These are phyloP conservation scores for Vitis hybrid DNA, from an alignment of 177 flowering plant species.

Conservation along the genomic window DNA sequence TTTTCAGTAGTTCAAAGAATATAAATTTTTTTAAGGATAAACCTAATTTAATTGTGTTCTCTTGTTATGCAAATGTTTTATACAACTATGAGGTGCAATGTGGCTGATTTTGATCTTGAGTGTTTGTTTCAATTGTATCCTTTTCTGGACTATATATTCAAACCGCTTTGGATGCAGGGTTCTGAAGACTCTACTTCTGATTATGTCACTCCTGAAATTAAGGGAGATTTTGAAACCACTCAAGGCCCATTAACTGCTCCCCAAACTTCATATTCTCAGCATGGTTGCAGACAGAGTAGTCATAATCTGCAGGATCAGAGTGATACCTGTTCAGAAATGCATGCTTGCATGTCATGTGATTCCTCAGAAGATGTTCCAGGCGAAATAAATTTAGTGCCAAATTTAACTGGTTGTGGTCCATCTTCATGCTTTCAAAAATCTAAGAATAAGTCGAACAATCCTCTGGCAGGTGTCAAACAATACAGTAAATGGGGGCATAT, in stretches of 20 bases:
- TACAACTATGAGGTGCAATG: too few relatives aligned
- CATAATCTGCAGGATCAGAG: conserved; percentile 15
- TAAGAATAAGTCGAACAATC: conserved; percentile 28
- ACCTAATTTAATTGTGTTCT: too few relatives aligned
- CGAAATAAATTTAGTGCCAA: conserved; percentile 24
- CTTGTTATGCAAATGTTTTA: too few relatives aligned
- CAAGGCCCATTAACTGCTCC: conserved; percentile 20
- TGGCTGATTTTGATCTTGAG: too few relatives aligned
- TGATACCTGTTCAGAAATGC: conserved; percentile 11
- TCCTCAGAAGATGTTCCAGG: conserved; percentile 18
- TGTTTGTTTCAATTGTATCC: too few relatives aligned
- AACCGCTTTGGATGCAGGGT: conserved; percentile 35
- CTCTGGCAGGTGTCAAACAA: conserved; percentile 16
- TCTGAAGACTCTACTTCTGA: conserved; percentile 34
- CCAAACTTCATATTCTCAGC: conserved; percentile 24
- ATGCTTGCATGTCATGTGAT: conserved; percentile 22
- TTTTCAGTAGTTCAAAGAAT: too few relatives aligned
- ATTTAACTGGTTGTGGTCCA: conserved; percentile 17
- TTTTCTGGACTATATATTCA: too few relatives aligned
- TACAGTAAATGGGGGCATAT: conserved; percentile 67
- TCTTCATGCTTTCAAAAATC: conserved; percentile 26
- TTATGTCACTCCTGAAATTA: conserved; percentile 31
- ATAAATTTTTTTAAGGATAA: too few relatives aligned
- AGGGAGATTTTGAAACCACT: conserved; percentile 18
- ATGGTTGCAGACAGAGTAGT: conserved; percentile 19